Base-by-base conservation (phyloP, 2,329 filamentous ascomycete species). In the Aschersonia sp. region DNA sequence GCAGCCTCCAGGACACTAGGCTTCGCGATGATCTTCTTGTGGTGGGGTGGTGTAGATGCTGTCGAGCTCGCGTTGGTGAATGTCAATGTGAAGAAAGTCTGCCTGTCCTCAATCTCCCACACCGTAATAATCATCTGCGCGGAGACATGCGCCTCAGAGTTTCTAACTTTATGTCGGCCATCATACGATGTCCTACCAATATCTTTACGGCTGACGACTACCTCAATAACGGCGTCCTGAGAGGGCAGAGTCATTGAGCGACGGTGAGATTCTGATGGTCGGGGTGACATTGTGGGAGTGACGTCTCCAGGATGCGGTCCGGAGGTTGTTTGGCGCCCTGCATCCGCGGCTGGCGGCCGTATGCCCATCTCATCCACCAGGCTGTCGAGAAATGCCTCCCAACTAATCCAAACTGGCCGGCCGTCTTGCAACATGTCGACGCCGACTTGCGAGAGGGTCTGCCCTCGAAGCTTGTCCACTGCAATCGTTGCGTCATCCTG, bases 61-160 rank as follows among this genome's bases (percentile, higher is more conserved):
- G 61, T 58, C 1, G 68, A 68, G 14, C 72, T 67, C 10, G 76
- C 73, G 51, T 73, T 79, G 9, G 83, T 88, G 51, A 89, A 88
- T 0, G 83, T 86, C 49, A 88, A 66, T 2, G 82, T 87, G 58
- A 80, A 88, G 61, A 82, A 87, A 8, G 73, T 77, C 54, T 81
- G 75, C 22, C 73, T 71, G 42, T 84, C 77, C 40, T 83, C 76
- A n/a, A 76, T 69, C 50, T 78, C 73, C 81, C 83, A 89, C 6
- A 85, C 75, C 1, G 80, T 84, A 29, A 88, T 77, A 44, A 87
- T 85, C 81, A 88, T 85, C 53, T 81, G 83, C 29, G 84, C 81
- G 52, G 77, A 76, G 0, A 78, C 63, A 55, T 68, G 69, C 45
- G 60, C 63, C 29, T 66, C 62, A 6, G 60, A 62, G 14, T 61